Percentiles rank a stretch among this genome's conserved stretches.
These are phyloP conservation scores for Aureobasidium sp. DNA, from an alignment of 2,329 filamentous ascomycete species.

Conservation along the genomic window DNA sequence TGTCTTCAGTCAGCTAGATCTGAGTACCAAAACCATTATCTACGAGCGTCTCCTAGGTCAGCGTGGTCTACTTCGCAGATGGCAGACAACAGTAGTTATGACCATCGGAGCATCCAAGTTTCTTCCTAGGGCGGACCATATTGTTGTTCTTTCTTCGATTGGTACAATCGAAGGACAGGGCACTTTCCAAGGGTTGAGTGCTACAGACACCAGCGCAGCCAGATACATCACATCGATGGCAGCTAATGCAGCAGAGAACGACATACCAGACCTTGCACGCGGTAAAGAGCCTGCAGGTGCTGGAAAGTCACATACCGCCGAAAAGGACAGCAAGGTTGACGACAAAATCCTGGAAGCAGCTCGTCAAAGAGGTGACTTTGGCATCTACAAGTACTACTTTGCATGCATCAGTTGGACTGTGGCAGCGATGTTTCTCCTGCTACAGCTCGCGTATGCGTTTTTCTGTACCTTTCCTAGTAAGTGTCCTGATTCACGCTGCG, in stretches of 20 bases:
- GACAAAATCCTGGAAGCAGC: neutral
- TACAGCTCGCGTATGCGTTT: constrained; percentile 23
- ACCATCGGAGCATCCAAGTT: constrained; percentile 26
- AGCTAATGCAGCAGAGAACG: neutral
- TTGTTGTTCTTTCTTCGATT: constrained; percentile 25
- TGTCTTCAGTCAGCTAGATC: constrained; percentile 70
- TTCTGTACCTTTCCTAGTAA: constrained; percentile 15
- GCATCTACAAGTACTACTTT: constrained; percentile 32
- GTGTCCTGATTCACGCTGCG: neutral
- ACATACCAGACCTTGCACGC: too few species aligned
- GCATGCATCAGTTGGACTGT: constrained; percentile 23
- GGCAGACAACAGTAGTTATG: constrained; percentile 38
- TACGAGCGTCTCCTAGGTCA: constrained; percentile 37
- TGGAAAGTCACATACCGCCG: neutral
- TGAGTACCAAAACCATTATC: constrained; percentile 37
- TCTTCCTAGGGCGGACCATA: constrained; percentile 34
- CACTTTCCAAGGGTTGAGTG: constrained; percentile 31
- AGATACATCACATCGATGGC: neutral
- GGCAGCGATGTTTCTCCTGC: constrained; percentile 25
- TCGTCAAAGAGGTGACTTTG: constrained; percentile 32
- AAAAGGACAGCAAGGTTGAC: neutral
- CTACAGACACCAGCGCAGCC: neutral
- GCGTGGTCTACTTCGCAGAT: constrained; percentile 35
- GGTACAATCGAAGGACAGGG: neutral
- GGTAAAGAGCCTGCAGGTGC: neutral